Conservation (phyloP, 1,139 yeast species). For the Debaryomyces sp. region DNA sequence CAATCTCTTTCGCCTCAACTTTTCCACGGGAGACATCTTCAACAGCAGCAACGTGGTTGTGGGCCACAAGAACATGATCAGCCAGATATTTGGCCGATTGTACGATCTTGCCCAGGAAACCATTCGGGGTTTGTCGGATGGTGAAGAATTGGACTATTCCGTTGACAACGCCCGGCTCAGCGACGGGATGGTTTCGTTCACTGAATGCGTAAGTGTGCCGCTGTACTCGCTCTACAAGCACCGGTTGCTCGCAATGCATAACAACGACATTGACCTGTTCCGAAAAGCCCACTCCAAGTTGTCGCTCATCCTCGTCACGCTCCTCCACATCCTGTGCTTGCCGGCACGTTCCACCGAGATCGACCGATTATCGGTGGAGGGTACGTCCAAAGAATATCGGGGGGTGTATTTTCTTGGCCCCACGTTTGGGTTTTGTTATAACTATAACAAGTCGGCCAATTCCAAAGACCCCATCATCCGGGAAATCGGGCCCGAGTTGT, state of each 20-base stretch:
- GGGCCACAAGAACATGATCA: not conserved
- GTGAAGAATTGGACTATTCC: not conserved
- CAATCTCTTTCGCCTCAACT: not conserved
- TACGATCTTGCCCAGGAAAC: not conserved
- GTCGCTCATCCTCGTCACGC: not conserved
- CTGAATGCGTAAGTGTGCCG: not conserved
- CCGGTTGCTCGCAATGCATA: not conserved
- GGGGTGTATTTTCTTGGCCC: not conserved
- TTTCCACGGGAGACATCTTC: not conserved
- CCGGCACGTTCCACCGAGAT: not conserved
- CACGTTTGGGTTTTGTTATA: not conserved
- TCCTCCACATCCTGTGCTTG: not conserved
- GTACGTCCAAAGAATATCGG: not conserved
- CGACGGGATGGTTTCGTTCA: not conserved
- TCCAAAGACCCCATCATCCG: not conserved
- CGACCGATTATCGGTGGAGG: not conserved
- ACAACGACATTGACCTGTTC: not conserved
- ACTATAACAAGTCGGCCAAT: not conserved
- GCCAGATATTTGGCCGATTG: not conserved
- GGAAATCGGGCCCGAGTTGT: not conserved
- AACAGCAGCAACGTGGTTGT: not conserved
- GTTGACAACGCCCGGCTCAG: not conserved
- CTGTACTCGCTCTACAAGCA: not conserved
- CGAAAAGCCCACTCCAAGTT: not conserved
- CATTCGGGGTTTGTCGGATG: not conserved